Evolutionary conservation across 148 eudicot genomes (phyloP).

Genomic region (Pharnaceum exiguum): DNA sequence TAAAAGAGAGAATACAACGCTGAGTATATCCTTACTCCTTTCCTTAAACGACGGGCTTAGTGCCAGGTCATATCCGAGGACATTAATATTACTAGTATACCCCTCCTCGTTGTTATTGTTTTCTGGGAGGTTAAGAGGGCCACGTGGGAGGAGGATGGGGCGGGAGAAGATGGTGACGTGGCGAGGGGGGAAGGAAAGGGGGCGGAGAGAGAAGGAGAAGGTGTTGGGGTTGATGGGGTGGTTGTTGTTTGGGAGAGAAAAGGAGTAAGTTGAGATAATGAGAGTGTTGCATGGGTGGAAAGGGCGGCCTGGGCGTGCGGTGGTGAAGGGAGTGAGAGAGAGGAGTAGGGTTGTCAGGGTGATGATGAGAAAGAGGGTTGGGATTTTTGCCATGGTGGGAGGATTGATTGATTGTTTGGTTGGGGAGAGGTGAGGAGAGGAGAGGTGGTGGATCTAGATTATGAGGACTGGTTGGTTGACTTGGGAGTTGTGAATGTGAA

Average conservation of each 20-base stretch:
- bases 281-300: slow-evolving; percentile 52
- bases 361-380: slow-evolving; percentile 18
- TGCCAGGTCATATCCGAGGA: no score
- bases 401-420: slow-evolving; percentile 4
- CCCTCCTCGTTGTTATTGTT: no score
- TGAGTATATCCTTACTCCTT: slow-evolving; percentile 56
- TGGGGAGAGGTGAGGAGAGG: neutral
- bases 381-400: slow-evolving; percentile 28
- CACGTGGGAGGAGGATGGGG: neutral
- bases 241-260: slow-evolving; percentile 26
- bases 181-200: slow-evolving; percentile 29
- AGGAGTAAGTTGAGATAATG: slow-evolving; percentile 41
- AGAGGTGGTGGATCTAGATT: no score
- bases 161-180: slow-evolving; percentile 17
- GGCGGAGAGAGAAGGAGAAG: slow-evolving; percentile 18
- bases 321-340: slow-evolving; percentile 23
- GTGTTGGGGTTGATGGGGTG: slow-evolving; percentile 11
- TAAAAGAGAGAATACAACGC: slow-evolving; percentile 61
- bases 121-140: slow-evolving; percentile 5
- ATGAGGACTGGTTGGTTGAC: no score
- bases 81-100: no score
- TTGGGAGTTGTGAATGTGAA: no score
- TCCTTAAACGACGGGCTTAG: slow-evolving; percentile 54
- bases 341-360: slow-evolving; percentile 20
- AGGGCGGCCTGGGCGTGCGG: slow-evolving; percentile 40